Conservation (phyloP, 306 rosid species). For the Senna siamea region DNA sequence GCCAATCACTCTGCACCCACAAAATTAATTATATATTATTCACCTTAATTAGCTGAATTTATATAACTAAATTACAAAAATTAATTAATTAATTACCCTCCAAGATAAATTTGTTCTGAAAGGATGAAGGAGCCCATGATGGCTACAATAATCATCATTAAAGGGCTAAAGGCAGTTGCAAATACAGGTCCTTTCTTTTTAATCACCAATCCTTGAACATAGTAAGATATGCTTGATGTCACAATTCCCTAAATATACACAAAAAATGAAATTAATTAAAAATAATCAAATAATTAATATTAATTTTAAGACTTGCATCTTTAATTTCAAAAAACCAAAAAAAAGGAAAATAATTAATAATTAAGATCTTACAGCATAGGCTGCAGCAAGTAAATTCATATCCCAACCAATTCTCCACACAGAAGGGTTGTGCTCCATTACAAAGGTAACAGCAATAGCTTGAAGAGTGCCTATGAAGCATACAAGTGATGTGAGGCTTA, state of each 20-base stretch:
- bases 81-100: constrained; percentile 57
- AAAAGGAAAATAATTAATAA: no score
- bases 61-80: no score
- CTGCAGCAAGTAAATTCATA: constrained; percentile 92
- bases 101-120: constrained; percentile 79
- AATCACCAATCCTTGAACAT: constrained; percentile 94
- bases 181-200: constrained; percentile 90
- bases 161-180: constrained; percentile 97
- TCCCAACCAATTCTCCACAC: constrained; percentile 94
- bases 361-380: constrained; percentile 92
- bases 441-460: constrained; percentile 85
- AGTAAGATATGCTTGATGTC: constrained; percentile 84
- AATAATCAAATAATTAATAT: no score
- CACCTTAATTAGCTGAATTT: no score
- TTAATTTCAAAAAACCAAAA: no score
- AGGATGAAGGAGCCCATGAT: constrained; percentile 87
- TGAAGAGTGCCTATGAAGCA: constrained; percentile 87
- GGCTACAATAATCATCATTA: constrained; percentile 93
- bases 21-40: background rate
- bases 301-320: background rate
- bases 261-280: background rate
- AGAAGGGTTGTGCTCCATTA: constrained; percentile 66
- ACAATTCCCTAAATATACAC: constrained; percentile 74
- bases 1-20: constrained; percentile 64
- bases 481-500: constrained; percentile 74